Conservation (phyloP, 2,329 filamentous ascomycete species). For the Aureobasidium namibiae region DNA sequence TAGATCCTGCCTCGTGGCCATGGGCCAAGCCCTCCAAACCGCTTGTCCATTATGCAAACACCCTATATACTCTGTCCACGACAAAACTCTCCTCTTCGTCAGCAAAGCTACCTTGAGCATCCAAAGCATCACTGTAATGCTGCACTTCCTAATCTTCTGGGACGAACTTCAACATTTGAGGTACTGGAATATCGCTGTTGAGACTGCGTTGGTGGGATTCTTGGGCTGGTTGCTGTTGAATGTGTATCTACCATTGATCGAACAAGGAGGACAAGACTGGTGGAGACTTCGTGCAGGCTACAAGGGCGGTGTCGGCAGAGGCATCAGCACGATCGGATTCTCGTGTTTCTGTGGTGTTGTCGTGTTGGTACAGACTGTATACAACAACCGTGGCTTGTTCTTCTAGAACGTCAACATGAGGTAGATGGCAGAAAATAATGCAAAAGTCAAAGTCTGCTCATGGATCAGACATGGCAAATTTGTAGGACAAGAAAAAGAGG, state of each 20-base stretch:
- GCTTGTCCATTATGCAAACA: neutral
- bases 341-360: neutral
- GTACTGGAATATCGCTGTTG: neutral
- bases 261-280: neutral
- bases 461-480: neutral
- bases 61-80: neutral
- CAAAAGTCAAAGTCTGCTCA: too few relatives aligned
- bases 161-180: neutral
- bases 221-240: neutral
- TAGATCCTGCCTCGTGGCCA: neutral
- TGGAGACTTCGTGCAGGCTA: neutral
- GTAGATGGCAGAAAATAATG: too few relatives aligned
- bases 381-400: neutral
- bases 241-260: neutral
- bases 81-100: neutral
- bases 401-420: neutral
- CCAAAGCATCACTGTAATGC: neutral
- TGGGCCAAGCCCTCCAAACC: neutral
- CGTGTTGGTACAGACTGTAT: neutral
- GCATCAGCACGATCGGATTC: neutral
- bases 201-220: neutral
- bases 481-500: too few relatives aligned
- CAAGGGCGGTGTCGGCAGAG: neutral
- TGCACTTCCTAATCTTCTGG: neutral
- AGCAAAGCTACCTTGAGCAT: neutral